Base-by-base conservation (phyloP, 331 rosid species). In the Quercus phellos region DNA sequence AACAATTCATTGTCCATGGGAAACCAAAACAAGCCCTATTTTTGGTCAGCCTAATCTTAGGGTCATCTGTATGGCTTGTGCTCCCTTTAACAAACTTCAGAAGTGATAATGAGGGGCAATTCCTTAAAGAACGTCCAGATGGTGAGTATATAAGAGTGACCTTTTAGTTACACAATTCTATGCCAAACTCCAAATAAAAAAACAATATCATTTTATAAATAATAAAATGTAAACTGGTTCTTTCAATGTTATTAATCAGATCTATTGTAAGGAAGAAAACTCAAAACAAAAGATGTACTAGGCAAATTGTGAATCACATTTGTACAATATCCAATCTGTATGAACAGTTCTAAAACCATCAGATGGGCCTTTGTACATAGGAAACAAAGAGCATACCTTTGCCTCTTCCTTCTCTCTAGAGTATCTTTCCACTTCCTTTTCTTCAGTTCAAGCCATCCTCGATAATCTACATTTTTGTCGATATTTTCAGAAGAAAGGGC, bases 371-470 rank as follows among this genome's bases (percentile, higher is more conserved):
- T 66, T 71, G 46, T 79, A 74, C 6, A 27, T 76, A 73, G 66
- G 55, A 34, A 71, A 74, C 70, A 66, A 55, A 63, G 42, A 70
- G 32, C 72, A 77, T 90, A 94, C 99, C 97, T 91, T 80, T 74
- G 97, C 84, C 72, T 92, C 89, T 92, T 94, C 88, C 93, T 92
- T 81, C 66, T 90, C 79, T 86, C 88, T 78, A 92, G 83, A 74
- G 80, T 87, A 82, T 78, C 73, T 88, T 91, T 91, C 99, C 99
- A 94, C 83, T 79, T 91, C 72, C 91, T 83, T 88, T 94, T 94
- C 89, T 92, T 91, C 51, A 79, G 78, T 87, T 90, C 90, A 86
- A 94, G 99, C 99, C 99, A 94, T 71, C 94, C 93, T 81, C 87
- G 92, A 85, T 94, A 94, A 89, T 94, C 98, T 51, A 91, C 87